Conservation (phyloP, 768 basidiomycete genomes). For the Suillus plorans region DNA sequence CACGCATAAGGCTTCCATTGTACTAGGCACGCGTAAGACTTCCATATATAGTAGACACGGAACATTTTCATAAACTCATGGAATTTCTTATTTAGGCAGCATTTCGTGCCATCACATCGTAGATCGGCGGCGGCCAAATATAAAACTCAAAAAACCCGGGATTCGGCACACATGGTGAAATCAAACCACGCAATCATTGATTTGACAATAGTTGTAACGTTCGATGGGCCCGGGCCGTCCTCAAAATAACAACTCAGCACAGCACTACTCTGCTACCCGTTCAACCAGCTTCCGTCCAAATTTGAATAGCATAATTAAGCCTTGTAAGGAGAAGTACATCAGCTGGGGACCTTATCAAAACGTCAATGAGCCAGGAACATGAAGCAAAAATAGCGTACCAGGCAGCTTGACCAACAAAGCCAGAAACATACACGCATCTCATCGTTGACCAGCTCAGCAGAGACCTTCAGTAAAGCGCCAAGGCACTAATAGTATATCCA, state of each 20-base stretch:
- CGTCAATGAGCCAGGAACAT: constrained; percentile 3
- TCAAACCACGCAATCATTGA: constrained; percentile 64
- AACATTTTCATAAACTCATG: too few relatives aligned
- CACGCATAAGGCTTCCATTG: too few relatives aligned
- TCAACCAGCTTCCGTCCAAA: constrained; percentile 62
- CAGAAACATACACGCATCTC: constrained; percentile 49
- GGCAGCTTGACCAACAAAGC: constrained; percentile 77
- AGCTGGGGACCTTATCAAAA: constrained; percentile 55
- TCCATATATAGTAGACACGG: too few relatives aligned
- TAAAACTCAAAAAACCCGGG: too few relatives aligned
- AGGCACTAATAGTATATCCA: constrained; percentile 59
- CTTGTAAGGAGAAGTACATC: constrained; percentile 66
- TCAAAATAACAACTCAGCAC: constrained; percentile 21
- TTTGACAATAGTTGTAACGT: constrained; percentile 53
- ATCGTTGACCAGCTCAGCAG: constrained; percentile 20
- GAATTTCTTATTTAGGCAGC: too few relatives aligned
- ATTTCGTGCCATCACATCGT: too few relatives aligned
- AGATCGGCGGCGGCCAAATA: too few relatives aligned
- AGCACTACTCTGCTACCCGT: too few relatives aligned
- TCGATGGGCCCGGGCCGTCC: constrained; percentile 75
- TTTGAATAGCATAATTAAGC: constrained; percentile 60
- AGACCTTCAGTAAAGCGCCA: constrained; percentile 41
- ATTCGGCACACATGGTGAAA: too few relatives aligned
- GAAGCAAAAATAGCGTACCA: constrained; percentile 42
- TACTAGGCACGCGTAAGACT: too few relatives aligned